Conservation (phyloP, 768 basidiomycete genomes). For the Lactifluus rugatus region DNA sequence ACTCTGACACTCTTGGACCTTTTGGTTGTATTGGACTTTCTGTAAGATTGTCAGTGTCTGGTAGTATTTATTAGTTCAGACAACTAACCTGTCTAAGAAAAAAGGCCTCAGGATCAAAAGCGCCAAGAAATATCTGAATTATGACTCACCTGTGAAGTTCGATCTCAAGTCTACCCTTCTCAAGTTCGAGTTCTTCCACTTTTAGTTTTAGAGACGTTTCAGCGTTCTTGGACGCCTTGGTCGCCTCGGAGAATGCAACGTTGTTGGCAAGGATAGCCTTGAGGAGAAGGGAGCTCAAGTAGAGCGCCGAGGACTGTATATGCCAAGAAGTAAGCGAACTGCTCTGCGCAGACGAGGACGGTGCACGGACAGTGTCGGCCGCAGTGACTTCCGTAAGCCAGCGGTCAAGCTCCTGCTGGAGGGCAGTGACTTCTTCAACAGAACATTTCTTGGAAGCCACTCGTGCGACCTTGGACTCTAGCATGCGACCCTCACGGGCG, state of each 20-base stretch:
- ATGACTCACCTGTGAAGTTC: constrained; percentile 61
- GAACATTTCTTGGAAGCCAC: constrained; percentile 81
- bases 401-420: constrained; percentile 70
- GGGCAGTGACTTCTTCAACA: constrained; percentile 70
- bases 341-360: constrained; percentile 17
- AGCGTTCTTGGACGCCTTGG: constrained; percentile 51
- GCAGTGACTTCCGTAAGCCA: constrained; percentile 56
- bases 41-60: constrained; percentile 5
- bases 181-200: constrained; percentile 54
- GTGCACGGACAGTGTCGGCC: constrained; percentile 52
- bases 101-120: not conserved
- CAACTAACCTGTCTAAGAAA: constrained; percentile 15
- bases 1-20: constrained; percentile 21
- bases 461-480: constrained; percentile 70
- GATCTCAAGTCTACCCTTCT: constrained; percentile 50
- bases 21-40: constrained; percentile 20
- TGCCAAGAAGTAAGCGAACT: constrained; percentile 4
- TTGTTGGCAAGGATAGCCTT: constrained; percentile 80
- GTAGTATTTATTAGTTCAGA: not conserved
- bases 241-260: constrained; percentile 68
- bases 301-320: constrained; percentile 51
- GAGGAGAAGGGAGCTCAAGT: constrained; percentile 68
- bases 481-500: constrained; percentile 42
- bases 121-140: constrained; percentile 3
- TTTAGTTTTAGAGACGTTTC: constrained; percentile 55